Base-by-base conservation (phyloP, 1,284 basidiomycete species). In the Chalciporus piperatoides region DNA sequence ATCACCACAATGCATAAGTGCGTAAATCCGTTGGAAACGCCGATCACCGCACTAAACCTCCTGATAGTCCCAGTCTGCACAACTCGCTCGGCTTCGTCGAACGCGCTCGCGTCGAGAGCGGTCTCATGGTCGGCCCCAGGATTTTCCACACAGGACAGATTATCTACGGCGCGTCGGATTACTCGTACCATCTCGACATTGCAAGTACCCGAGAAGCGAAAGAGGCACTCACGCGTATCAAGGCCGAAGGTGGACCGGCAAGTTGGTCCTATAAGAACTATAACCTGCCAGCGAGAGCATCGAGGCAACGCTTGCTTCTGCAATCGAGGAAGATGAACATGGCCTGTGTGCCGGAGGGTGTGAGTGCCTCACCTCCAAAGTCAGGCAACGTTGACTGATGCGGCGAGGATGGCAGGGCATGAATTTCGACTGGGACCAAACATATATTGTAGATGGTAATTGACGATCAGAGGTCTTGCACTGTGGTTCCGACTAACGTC, bases 181-280 rank as follows among this genome's bases (percentile, higher is more conserved):
- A 73, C 4, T 68, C 63, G 3, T 61, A 75, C n/a, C 82, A 86
- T 61, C 80, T 85, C 59, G 80, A 82, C 53, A 80, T 86, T 50
- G 78, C 74, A 12, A 78, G 78, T 48, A 69, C 77, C 54, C 72
- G 68, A 7, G 83, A 88, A 61, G 85, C 85, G 3, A 68, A 70
- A 49, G 80, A 82, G 48, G 82, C 84, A 0, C 70, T 88, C 19
- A 65, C 76, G 4, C 75, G 85, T 46, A 80, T 88, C 61, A 85
- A 85, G 56, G 82, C 71, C 3, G 85, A 88, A 60, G 85, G 83
- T 37, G 85, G 85, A 1, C 76, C 80, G 9, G 76, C 78, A 0
- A 79, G 76, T 53, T 82, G 82, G 58, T 86, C 84, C 10, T 88
- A 88, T 62, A 88, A 88, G 69, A 88, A 86, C 55, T 88, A 88